Percentiles rank a stretch among this genome's conserved stretches.
Conservation (phyloP, 306 rosid genomes). For the Calophaca sinica region DNA sequence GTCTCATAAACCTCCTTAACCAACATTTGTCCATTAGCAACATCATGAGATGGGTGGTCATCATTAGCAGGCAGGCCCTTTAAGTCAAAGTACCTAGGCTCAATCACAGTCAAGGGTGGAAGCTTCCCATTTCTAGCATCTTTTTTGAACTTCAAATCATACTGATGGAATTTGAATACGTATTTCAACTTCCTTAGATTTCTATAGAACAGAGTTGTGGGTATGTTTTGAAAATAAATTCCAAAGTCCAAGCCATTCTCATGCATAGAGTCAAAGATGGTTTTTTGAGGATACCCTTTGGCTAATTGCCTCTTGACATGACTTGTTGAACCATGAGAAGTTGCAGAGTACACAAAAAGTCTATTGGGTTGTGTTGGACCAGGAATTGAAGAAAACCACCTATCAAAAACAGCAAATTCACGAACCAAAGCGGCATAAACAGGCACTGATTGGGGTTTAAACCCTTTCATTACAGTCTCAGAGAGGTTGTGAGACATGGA, state of each 20-base stretch:
- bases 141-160: conserved; percentile 75
- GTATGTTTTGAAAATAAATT: conserved; percentile 83
- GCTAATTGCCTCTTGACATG: conserved; percentile 90
- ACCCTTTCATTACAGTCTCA: conserved; percentile 94
- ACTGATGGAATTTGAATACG: conserved; percentile 79
- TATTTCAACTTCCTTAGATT: conserved; percentile 88
- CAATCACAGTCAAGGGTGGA: conserved; percentile 87
- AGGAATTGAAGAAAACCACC: conserved; percentile 97
- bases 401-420: conserved; percentile 84
- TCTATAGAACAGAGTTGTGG: conserved; percentile 87
- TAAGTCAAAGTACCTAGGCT: conserved; percentile 90
- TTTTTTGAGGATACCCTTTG: conserved; percentile 89
- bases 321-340: conserved; percentile 96
- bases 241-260: conserved; percentile 77
- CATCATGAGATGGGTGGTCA: conserved; percentile 99
- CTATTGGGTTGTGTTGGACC: conserved; percentile 99
- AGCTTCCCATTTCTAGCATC: conserved; percentile 87
- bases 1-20: conserved; percentile 95
- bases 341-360: conserved; percentile 94
- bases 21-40: conserved; percentile 92
- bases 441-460: conserved; percentile 81
- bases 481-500: conserved; percentile 81
- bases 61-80: conserved; percentile 81
- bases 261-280: conserved; percentile 87
- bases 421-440: conserved; percentile 74